phyloP scores from a whole-genome alignment of 225 moss, liverwort and hornwort genomes.

The Sphagnum contortum region DNA sequence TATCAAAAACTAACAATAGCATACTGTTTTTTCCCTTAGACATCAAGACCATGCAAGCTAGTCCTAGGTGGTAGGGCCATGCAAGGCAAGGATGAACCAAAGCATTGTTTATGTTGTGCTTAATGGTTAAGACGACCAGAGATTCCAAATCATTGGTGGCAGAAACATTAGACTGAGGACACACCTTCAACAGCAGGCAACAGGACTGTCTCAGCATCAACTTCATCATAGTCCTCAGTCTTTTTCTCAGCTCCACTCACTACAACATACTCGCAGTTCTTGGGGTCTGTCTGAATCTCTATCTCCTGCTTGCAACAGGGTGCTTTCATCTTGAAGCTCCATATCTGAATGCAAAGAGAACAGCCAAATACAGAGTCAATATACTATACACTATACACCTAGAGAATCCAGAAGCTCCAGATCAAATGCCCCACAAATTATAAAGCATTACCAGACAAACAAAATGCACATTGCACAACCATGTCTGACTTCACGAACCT shows the following conservation, averaged over 20 bases:
- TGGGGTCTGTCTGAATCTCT: constrained; percentile 92
- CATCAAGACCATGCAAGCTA: too few relatives aligned
- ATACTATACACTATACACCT: background rate
- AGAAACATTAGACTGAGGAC: background rate
- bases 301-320: constrained; percentile 96
- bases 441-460: too few relatives aligned
- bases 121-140: too few relatives aligned
- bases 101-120: too few relatives aligned
- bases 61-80: too few relatives aligned
- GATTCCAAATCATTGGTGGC: too few relatives aligned
- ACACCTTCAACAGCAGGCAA: constrained; percentile 80
- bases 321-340: constrained; percentile 99
- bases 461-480: too few relatives aligned
- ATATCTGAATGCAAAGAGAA: constrained; percentile 48
- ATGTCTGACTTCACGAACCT: too few relatives aligned
- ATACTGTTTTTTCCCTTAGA: too few relatives aligned
- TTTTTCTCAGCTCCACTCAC: constrained; percentile 89
- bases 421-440: too few relatives aligned
- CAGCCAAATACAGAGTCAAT: background rate
- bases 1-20: too few relatives aligned
- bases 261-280: constrained; percentile 85
- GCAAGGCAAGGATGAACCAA: too few relatives aligned
- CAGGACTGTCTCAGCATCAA: constrained; percentile 78
- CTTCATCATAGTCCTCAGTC: constrained; percentile 91
- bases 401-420: background rate